Evolutionary conservation across 106 monocot genomes (phyloP).

Genomic region (Platanthera guangdongensis): DNA sequence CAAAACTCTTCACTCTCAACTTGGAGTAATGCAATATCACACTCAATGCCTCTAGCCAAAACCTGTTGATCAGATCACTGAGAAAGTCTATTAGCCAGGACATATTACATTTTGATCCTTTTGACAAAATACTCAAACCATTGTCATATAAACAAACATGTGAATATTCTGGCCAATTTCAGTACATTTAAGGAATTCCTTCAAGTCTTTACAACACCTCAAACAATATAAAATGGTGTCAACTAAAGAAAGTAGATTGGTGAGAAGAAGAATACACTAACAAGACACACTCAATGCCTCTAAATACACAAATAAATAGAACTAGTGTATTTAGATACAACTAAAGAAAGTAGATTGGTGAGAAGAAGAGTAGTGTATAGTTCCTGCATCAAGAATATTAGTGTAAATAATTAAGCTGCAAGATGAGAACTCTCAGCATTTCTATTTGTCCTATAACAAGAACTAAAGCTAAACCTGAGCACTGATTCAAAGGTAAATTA

Average conservation of each 20-base stretch:
- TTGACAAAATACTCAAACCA: background rate
- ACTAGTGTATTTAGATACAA: background rate
- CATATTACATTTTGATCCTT: background rate
- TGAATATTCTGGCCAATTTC: background rate
- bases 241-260: too few species aligned
- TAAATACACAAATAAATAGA: too few species aligned
- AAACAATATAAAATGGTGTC: background rate
- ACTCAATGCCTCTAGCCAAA: constrained; percentile 90
- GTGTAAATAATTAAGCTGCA: background rate
- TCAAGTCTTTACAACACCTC: background rate
- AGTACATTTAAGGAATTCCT: background rate
- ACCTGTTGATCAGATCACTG: constrained; percentile 63
- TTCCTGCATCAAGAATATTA: background rate
- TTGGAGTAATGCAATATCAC: constrained; percentile 88
- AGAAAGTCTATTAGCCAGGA: constrained; percentile 24
- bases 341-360: background rate
- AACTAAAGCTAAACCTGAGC: background rate
- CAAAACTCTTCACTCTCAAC: constrained; percentile 96
- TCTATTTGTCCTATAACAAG: background rate
- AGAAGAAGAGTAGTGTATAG: background rate
- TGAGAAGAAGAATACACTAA: too few species aligned
- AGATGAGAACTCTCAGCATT: background rate
- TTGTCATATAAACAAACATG: background rate
- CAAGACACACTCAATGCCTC: too few species aligned
- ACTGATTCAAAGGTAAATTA: background rate